Base-by-base conservation (phyloP, 352 stramenopile species). In the Phytophthora pinifolia region DNA sequence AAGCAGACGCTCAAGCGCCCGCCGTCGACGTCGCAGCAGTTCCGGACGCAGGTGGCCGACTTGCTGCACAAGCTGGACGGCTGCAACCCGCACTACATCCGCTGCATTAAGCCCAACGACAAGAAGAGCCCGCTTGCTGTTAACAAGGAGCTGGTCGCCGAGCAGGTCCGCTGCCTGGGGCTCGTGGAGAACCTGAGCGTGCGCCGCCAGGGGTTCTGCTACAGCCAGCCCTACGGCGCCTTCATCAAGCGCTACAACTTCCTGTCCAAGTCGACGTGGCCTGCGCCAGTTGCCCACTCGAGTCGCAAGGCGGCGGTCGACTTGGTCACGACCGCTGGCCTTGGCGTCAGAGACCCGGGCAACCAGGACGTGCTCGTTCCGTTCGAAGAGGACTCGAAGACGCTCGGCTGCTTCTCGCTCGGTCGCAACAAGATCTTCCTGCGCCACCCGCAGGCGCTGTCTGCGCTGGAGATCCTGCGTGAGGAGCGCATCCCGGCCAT, bases 31-130 rank as follows among this genome's bases (percentile, higher is more conserved):
- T 94, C 80, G 60, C 76, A 89, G 67, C 84, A 92, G 65, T 92
- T 94, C 71, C 80, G 81, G 34, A 68, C 62, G 18, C 86, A 97
- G 38, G 86, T 94, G 39, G 60, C 74, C 14, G 80, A 83, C 44
- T 64, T 97, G 43, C 70, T 97, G 4, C 84, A 81, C 59, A 86
- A 89, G 54, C 67, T 97, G 27, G 85, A 93, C 48, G 78, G 75
- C 13, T 97, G 89, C 61, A 86, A 94, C 59, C 89, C 88, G 20
- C 83, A 96, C 65, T 96, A 97, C 72, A 92, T 96, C 30, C 86
- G 88, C 39, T 96, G 86, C 59, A 96, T 97, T 57, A 96, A 97
- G 60, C 80, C 86, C 2, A 97, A 97, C 53, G 84, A 96, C 41
- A 71, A 89, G 27, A 96, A 96, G 65, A 51, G 67, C n/a, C 76